A percentile compares a stretch with the other conserved stretches of the same genome.
These are phyloP conservation scores for Sutorius eximius DNA, from an alignment of 1,284 basidiomycete genomes.

Conservation along the genomic window DNA sequence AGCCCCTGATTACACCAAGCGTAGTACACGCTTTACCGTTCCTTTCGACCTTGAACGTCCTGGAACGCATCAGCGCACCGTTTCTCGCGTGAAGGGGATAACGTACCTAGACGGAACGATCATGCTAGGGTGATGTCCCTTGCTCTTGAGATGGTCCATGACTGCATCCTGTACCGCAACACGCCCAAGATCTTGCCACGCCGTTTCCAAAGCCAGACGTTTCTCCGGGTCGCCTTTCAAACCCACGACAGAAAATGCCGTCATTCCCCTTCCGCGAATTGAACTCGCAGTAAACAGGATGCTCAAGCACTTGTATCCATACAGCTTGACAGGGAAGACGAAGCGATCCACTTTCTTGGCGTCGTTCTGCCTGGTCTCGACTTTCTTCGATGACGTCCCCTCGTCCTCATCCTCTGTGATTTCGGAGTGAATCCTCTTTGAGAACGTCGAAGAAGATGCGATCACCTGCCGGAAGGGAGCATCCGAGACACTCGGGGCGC, in stretches of 20 bases:
- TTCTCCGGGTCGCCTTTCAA: not conserved
- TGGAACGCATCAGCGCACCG: not conserved
- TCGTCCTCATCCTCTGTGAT: not conserved
- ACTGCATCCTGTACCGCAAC: not conserved
- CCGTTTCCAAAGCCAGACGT: not conserved
- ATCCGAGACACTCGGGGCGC: not conserved
- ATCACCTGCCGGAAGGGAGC: not conserved
- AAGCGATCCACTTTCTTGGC: not conserved
- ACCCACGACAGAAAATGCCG: slow-evolving; percentile 4
- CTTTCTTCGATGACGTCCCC: not conserved
- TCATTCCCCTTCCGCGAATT: slow-evolving; percentile 10
- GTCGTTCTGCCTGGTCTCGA: not conserved
- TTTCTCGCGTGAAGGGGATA: not conserved
- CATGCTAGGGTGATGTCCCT: not conserved
- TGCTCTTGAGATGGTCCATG: not conserved
- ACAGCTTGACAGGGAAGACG: not conserved
- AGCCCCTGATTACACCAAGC: not conserved
- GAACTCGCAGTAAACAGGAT: slow-evolving; percentile 9
- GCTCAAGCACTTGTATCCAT: slow-evolving; percentile 1
- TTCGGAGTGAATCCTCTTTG: not conserved
- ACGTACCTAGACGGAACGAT: not conserved
- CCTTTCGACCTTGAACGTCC: not conserved
- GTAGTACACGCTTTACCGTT: not conserved
- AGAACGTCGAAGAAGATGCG: not conserved
- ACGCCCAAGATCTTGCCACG: slow-evolving; percentile 8